Base-by-base conservation (phyloP, 345 rosid genomes). In the Gossypium anomalum region DNA sequence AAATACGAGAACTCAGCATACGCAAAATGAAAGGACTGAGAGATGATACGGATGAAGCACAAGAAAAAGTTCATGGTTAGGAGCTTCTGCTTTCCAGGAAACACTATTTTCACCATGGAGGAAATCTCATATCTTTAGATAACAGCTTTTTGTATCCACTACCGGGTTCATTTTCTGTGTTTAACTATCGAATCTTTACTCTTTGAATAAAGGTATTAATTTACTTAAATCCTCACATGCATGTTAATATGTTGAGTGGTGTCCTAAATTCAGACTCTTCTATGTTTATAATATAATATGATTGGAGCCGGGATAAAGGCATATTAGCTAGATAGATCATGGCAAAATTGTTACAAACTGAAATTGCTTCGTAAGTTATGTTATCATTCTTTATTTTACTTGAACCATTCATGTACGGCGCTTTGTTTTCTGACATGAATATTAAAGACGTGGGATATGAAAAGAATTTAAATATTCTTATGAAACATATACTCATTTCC, bases 1-100 rank as follows among this genome's bases (percentile, higher is more conserved):
- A 92, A 92, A 75, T 94, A 82, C 51, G 96, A 91, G 82, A 76
- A 83, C 75, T 83, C 90, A 7, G 78, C 70, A 0, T 88, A 79
- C 74, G 88, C 97, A 71, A 83, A 83, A 1, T 49, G 53, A 52
- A 66, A 48, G 69, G 67, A 61, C 47, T 51, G 53, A 49, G 12
- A 44, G 41, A 72, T 6, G 23, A 51, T 70, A 29, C 34, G 38
- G 47, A 25, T 11, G 70, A 55, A 53, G 63, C 72, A 27, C 70
- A 29, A 29, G 61, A 74, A 63, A 67, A 41, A 44, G 29, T 11
- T 8, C 38, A 27, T 44, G 58, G 19, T 48, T 20, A 3, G 34
- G 41, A 53, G 70, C 67, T 44, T 72, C 59, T 45, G 44, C 22
- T 60, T 38, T 29, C 56, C 47, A 0, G 58, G 49, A 2, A 19